Evolutionary conservation across 306 rosid genomes (phyloP), one percentile per base, ranked within the genome.

Genomic region (Dalbergia oliveri): DNA sequence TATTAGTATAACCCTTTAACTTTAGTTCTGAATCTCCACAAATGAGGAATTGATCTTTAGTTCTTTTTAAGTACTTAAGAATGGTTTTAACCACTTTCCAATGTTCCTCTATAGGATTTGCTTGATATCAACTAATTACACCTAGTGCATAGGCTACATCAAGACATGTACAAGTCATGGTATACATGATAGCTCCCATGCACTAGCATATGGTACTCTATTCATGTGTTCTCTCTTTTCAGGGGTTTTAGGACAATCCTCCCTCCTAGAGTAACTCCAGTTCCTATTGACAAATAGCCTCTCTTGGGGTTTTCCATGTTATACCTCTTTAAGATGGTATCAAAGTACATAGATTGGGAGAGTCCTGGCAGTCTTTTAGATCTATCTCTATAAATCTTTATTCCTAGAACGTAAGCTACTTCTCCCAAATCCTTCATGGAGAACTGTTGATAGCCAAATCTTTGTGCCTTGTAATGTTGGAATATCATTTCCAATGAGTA

Each of bases 301-400:
- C 10, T 53, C 8, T 18, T 56, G 16, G 62, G 18, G 5, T 6
- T 56, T 13, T 56, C 31, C 41, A 37, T 37, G 41, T 7, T 63
- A 63, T 41, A 67, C 72, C 14, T 43, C 5, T 67, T 43, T 16
- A 41, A 66, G 45, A 66, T 39, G 54, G n/a, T 63, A 63, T 63
- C 19, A 63, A 31, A 12, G 16, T 61, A 63, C 45, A 33, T 12
- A 63, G 11, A 63, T 14, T 33, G 4, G 9, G 21, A 12, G 44
- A 63, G 34, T 4, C 56, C 37, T 3, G 44, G 8, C 16, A 67
- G 2, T 1, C 10, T 67, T 67, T 66, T 66, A 18, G 8, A 66
- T 41, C 34, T 41, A 66, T 16, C 7, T 8, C 14, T 18, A 66
- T 66, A 43, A 1, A 41, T 41, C 13, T 41, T 18, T 41, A 43